Conservation (phyloP, 2,329 filamentous ascomycete species). For the Colletotrichum cereale region DNA sequence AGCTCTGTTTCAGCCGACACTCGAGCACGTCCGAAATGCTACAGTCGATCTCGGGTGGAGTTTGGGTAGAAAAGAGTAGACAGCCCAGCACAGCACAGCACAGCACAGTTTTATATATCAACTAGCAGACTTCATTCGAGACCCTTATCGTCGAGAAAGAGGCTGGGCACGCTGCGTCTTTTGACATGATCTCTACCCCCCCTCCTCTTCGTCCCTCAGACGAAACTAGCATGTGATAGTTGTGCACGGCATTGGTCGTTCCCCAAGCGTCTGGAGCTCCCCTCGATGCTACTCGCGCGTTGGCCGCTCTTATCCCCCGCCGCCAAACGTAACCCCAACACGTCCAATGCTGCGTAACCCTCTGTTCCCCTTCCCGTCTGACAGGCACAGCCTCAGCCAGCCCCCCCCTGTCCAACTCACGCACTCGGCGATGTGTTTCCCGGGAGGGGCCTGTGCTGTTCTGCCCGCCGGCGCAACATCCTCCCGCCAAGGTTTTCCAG, state of each 20-base stretch:
- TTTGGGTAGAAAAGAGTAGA: neutral
- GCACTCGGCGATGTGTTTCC: slow-evolving; percentile 28
- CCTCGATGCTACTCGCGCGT: neutral
- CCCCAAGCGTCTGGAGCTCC: neutral
- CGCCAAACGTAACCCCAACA: neutral
- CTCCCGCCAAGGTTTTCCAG: slow-evolving; percentile 28
- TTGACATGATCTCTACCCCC: slow-evolving; percentile 5
- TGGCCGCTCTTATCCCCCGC: too few species aligned
- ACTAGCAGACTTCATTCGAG: neutral
- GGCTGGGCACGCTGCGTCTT: slow-evolving; percentile 10
- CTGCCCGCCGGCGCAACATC: slow-evolving; percentile 36
- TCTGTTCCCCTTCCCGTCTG: neutral
- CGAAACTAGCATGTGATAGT: slow-evolving; percentile 33
- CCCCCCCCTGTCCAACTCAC: slow-evolving; percentile 14
- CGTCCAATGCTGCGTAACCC: neutral
- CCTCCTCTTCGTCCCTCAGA: neutral
- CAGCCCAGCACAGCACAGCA: neutral
- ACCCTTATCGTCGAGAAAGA: neutral
- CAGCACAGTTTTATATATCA: slow-evolving; percentile 10
- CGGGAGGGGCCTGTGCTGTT: slow-evolving; percentile 8
- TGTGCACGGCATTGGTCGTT: neutral
- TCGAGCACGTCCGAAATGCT: slow-evolving; percentile 17
- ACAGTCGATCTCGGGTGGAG: slow-evolving; percentile 29
- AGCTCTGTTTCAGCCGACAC: slow-evolving; percentile 35
- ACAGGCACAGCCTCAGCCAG: slow-evolving; percentile 14